A percentile compares a stretch with the other conserved stretches of the same genome.
Conservation (phyloP, 768 basidiomycete genomes). For the Collybiopsis confluens region DNA sequence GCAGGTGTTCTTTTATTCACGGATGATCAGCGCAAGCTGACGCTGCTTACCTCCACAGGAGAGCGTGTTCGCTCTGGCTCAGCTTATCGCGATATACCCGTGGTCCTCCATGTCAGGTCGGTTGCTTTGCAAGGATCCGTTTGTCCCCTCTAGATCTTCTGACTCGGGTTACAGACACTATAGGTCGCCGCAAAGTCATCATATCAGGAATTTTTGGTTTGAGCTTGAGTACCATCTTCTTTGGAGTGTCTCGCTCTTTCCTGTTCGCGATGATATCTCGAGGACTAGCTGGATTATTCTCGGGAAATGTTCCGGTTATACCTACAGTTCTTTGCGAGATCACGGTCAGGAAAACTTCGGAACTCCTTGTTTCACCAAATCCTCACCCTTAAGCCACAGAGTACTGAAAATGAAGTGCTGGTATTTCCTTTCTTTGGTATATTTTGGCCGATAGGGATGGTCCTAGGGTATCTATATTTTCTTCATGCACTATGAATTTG, state of each 20-base stretch:
- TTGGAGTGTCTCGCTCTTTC: constrained; percentile 57
- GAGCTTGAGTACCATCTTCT: constrained; percentile 45
- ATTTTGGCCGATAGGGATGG: constrained; percentile 55
- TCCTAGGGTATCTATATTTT: constrained; percentile 43
- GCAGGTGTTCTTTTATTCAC: background rate
- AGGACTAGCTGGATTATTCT: constrained; percentile 56
- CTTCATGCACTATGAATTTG: background rate
- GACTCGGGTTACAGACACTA: constrained; percentile 34
- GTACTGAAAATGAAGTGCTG: constrained; percentile 41
- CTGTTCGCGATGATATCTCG: constrained; percentile 43
- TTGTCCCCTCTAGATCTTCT: background rate
- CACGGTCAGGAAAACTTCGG: constrained; percentile 56
- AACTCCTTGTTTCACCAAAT: too few relatives aligned
- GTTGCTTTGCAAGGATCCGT: background rate
- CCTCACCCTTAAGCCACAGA: background rate
- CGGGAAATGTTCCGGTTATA: constrained; percentile 62
- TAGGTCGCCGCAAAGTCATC: constrained; percentile 64
- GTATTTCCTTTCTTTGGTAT: constrained; percentile 60
- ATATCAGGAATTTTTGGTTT: constrained; percentile 48
- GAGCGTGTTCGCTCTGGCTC: constrained; percentile 58
- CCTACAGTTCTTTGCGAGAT: constrained; percentile 62
- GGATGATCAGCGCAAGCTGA: background rate
- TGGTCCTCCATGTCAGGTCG: constrained; percentile 59
- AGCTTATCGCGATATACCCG: constrained; percentile 56
- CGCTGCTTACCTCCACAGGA: constrained; percentile 36